These are phyloP conservation scores for Senna tora DNA, from an alignment of 306 rosid species.

Conservation along the genomic window DNA sequence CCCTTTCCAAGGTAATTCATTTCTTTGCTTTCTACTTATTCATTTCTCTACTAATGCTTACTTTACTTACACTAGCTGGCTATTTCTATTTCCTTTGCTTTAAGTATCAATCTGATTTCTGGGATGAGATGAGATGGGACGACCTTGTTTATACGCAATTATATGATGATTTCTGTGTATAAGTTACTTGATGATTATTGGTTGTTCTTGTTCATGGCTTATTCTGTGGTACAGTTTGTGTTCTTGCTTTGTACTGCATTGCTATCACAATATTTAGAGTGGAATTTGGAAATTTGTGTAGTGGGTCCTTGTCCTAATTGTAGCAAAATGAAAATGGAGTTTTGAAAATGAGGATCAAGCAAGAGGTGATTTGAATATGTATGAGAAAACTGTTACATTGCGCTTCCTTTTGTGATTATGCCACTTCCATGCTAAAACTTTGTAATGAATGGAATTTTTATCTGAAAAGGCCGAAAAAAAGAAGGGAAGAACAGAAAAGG, in stretches of 20 bases:
- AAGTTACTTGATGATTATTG: neutral
- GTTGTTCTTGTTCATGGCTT: neutral
- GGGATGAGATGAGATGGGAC: neutral
- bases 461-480: neutral
- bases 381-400: neutral
- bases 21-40: neutral
- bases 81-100: neutral
- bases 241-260: neutral
- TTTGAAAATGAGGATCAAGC: neutral
- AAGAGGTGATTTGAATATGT: neutral
- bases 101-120: neutral
- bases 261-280: neutral
- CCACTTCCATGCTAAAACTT: neutral
- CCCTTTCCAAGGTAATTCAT: conserved; percentile 80
- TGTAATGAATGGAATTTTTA: conserved; percentile 7
- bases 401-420: conserved; percentile 2
- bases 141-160: neutral
- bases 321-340: neutral
- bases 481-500: neutral
- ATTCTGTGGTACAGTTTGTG: neutral
- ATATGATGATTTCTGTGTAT: conserved; percentile 19
- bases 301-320: neutral
- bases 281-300: neutral
- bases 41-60: conserved; percentile 2
- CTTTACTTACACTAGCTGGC: neutral